Base-by-base conservation (phyloP, 1,139 yeast genomes). In the Taiozyma sp. region DNA sequence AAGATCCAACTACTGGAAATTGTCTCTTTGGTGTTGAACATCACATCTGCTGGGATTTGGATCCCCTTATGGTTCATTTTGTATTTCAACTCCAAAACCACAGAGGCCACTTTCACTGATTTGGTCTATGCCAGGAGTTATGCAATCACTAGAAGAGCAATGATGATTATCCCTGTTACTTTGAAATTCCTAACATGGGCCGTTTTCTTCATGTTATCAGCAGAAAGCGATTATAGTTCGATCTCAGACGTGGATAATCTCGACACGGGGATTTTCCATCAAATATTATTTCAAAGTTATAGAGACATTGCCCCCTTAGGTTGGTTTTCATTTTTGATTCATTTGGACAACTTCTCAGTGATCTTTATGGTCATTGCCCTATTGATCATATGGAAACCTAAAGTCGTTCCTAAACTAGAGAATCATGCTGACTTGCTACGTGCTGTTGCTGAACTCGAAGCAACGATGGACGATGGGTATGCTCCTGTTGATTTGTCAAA, bases 351-450 rank as follows among this genome's bases (percentile, higher is more conserved):
- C 6, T 46, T 30, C 22, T 39, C 40, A 6, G n/a, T 27, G 14
- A 19, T 24, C 10, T 14, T 32, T 4, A 23, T 41, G 2, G 8
- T 38, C 24, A 10, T 41, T 23, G 48, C 16, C 5, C 41, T 46
- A 16, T 41, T 46, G 16, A n/a, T 30, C 14, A 32, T 46, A 16
- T 46, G 48, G 48, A 40, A 43, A 41, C 48, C 48, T 10, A 29
- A 46, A 30, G 22, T n/a, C 13, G 30, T 40, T 22, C 41, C 41
- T 38, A 38, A 38, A 38, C 41, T 38, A 38, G 41, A 38, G 41
- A 23, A 38, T 5, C 19, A 38, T 38, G 41, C 14, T 10, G 24
- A 38, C 14, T 38, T 38, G 19, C 24, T 38, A 12, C 41, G 41
- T 8, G 22, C 41, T 38, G 41, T 38, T 19, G 41, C 22, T 16